phyloP scores from a whole-genome alignment of 257 asterid genomes.

The Plantago ovata region DNA sequence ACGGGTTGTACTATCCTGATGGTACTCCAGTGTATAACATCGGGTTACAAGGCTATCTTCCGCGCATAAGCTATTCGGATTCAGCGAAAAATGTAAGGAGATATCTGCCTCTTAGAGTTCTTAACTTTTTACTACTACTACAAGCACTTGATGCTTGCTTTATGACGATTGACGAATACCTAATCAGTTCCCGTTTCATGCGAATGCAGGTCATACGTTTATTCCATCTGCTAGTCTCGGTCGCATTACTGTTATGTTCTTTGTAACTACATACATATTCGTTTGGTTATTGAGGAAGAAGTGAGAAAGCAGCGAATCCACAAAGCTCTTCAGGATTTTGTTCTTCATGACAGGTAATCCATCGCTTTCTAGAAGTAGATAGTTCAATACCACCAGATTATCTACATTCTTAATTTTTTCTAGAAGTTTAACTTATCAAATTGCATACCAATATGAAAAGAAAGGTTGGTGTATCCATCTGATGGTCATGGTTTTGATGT shows the following conservation, averaged over 20 bases:
- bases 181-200: background rate
- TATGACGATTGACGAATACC: constrained; percentile 13
- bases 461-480: background rate
- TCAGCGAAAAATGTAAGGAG: constrained; percentile 51
- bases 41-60: constrained; percentile 60
- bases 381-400: background rate
- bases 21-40: constrained; percentile 79
- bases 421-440: background rate
- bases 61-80: constrained; percentile 68
- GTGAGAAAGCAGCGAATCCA: constrained; percentile 20
- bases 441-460: too few species aligned
- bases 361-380: constrained; percentile 7
- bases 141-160: background rate
- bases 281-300: constrained; percentile 6
- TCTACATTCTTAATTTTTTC: background rate
- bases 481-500: background rate
- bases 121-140: background rate
- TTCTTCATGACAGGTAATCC: constrained; percentile 13
- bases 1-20: constrained; percentile 80
- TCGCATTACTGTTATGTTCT: constrained; percentile 29
- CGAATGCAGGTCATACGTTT: constrained; percentile 40
- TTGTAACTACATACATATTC: constrained; percentile 19
- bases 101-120: background rate
- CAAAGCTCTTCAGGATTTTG: constrained; percentile 16
- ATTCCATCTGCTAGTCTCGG: constrained; percentile 15